Evolutionary conservation across 805 yeast species (phyloP).

Genomic region (Candida verbasci): DNA sequence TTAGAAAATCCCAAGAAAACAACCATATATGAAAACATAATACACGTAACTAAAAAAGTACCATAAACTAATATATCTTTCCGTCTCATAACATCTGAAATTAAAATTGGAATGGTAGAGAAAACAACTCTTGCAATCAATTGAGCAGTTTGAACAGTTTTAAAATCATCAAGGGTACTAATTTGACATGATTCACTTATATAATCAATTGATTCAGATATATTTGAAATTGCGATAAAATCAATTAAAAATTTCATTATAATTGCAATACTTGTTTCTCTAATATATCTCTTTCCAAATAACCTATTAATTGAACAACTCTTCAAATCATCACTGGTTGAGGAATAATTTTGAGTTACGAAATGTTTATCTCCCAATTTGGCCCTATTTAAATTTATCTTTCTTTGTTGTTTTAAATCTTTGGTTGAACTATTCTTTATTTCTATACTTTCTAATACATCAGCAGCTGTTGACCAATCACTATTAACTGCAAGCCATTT

Average conservation of each 20-base stretch:
- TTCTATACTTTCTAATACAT: constrained; percentile 9
- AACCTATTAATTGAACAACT: constrained; percentile 26
- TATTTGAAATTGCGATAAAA: constrained; percentile 38
- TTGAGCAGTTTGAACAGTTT: constrained; percentile 10
- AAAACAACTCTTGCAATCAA: constrained; percentile 38
- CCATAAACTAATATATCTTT: constrained; percentile 47
- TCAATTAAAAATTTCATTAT: constrained; percentile 40
- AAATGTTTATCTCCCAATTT: constrained; percentile 15
- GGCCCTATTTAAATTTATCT: constrained; percentile 7
- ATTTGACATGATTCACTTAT: constrained; percentile 49
- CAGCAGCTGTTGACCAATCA: constrained; percentile 34
- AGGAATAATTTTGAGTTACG: constrained; percentile 22
- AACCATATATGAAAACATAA: constrained; percentile 4
- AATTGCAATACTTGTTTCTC: constrained; percentile 34
- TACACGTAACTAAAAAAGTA: constrained; percentile 15
- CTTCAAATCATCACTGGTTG: constrained; percentile 14
- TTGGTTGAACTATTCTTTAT: constrained; percentile 3
- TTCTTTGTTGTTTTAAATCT: constrained; percentile 14
- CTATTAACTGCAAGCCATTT: constrained; percentile 25
- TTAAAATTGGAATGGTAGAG: constrained; percentile 40
- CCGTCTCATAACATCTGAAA: constrained; percentile 42
- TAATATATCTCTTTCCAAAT: constrained; percentile 27
- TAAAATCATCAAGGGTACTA: constrained; percentile 15
- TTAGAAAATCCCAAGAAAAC: constrained; percentile 6
- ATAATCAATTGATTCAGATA: constrained; percentile 42